A percentile compares a stretch with the other conserved stretches of the same genome.
Conservation (phyloP, 2,329 filamentous ascomycete genomes). For the Sphaceloma murrayae region DNA sequence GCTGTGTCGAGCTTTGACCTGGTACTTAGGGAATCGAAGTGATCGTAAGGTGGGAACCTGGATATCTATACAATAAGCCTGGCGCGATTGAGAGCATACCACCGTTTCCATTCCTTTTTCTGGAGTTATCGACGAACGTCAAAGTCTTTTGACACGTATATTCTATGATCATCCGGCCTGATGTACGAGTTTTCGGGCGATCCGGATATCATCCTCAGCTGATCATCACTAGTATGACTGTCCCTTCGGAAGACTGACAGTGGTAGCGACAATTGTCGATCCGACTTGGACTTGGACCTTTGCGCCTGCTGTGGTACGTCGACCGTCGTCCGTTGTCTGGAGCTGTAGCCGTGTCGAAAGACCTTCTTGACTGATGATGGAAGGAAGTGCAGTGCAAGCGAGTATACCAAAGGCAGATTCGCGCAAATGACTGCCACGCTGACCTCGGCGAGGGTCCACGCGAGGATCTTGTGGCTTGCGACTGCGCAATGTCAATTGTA, state of each 20-base stretch:
- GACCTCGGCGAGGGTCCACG: slow-evolving; percentile 11
- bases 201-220: slow-evolving; percentile 2
- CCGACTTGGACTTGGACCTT: background rate
- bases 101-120: too few relatives aligned
- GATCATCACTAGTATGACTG: slow-evolving; percentile 1
- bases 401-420: slow-evolving; percentile 5
- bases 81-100: too few relatives aligned
- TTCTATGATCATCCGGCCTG: background rate
- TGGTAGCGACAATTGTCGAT: background rate
- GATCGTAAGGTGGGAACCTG: too few relatives aligned
- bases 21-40: too few relatives aligned
- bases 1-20: too few relatives aligned
- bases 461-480: slow-evolving; percentile 1
- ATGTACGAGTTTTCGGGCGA: background rate
- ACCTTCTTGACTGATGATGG: slow-evolving; percentile 5
- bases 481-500: background rate
- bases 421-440: slow-evolving; percentile 3
- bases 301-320: background rate
- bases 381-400: background rate
- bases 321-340: background rate
- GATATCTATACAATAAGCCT: too few relatives aligned
- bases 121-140: too few relatives aligned
- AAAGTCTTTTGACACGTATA: slow-evolving; percentile 4
- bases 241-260: slow-evolving; percentile 6
- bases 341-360: slow-evolving; percentile 6